Percentiles rank a stretch among this genome's conserved stretches.
Conservation (phyloP, 148 eudicot species). For the Camellia japonica region DNA sequence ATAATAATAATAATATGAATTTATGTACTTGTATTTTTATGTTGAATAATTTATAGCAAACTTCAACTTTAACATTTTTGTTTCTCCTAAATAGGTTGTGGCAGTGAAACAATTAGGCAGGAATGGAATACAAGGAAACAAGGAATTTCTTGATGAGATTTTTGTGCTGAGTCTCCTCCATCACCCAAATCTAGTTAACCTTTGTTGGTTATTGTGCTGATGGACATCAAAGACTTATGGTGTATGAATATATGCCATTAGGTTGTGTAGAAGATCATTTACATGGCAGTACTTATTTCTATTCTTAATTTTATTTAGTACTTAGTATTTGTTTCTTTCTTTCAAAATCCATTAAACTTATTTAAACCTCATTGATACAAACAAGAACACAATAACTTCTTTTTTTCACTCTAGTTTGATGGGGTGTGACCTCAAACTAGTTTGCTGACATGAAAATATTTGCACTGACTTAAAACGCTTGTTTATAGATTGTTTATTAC, state of each 20-base stretch:
- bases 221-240: slow-evolving; percentile 88
- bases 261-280: slow-evolving; percentile 67
- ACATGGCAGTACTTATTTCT: slow-evolving; percentile 43
- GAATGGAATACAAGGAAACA: slow-evolving; percentile 67
- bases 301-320: background rate
- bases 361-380: too few species aligned
- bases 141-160: slow-evolving; percentile 67
- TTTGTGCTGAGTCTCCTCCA: slow-evolving; percentile 51
- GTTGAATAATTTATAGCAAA: background rate
- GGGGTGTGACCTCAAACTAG: background rate
- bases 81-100: slow-evolving; percentile 41
- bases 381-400: background rate
- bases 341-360: background rate
- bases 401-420: background rate
- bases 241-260: slow-evolving; percentile 71
- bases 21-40: background rate
- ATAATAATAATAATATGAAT: background rate
- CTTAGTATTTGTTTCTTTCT: too few species aligned
- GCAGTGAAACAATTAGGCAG: slow-evolving; percentile 86
- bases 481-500: background rate
- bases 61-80: background rate
- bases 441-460: background rate
- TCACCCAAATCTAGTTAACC: slow-evolving; percentile 61
- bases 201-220: slow-evolving; percentile 89
- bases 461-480: background rate